Percentiles rank a stretch among this genome's conserved stretches.
These are phyloP conservation scores for Amylostereum areolatum DNA, from an alignment of 1,284 basidiomycete genomes.

Conservation along the genomic window DNA sequence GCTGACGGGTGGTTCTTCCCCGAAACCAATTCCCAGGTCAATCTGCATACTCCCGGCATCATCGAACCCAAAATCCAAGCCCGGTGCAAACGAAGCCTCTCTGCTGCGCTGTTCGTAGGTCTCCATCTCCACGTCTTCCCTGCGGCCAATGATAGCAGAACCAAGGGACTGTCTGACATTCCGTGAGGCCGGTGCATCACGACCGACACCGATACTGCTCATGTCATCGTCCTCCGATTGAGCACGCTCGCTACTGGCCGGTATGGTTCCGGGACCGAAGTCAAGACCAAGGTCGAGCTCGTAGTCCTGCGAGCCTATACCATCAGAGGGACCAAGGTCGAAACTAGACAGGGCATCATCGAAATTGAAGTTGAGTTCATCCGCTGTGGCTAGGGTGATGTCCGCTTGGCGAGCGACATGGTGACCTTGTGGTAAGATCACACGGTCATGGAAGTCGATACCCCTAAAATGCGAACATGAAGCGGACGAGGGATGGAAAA, in stretches of 20 bases:
- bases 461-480: slow-evolving; percentile 41
- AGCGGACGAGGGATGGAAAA: background rate
- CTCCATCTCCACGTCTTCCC: slow-evolving; percentile 49
- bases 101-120: slow-evolving; percentile 57
- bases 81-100: slow-evolving; percentile 38
- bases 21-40: slow-evolving; percentile 71
- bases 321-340: slow-evolving; percentile 70
- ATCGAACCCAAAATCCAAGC: background rate
- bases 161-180: slow-evolving; percentile 50
- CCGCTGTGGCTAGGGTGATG: slow-evolving; percentile 71
- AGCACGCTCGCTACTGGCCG: slow-evolving; percentile 28
- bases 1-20: slow-evolving; percentile 34
- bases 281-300: slow-evolving; percentile 69
- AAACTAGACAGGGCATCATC: slow-evolving; percentile 56
- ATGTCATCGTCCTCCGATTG: slow-evolving; percentile 40
- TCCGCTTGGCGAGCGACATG: slow-evolving; percentile 80
- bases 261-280: slow-evolving; percentile 37
- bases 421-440: slow-evolving; percentile 61
- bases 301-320: slow-evolving; percentile 83
- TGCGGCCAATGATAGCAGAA: slow-evolving; percentile 47
- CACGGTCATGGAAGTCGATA: slow-evolving; percentile 66
- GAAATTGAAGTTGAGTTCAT: slow-evolving; percentile 56
- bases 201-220: slow-evolving; percentile 63
- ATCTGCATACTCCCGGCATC: slow-evolving; percentile 56
- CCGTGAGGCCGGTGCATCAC: slow-evolving; percentile 53